Evolutionary conservation across 1,284 basidiomycete genomes (phyloP).

Genomic region (Ganoderma leucocontextum): DNA sequence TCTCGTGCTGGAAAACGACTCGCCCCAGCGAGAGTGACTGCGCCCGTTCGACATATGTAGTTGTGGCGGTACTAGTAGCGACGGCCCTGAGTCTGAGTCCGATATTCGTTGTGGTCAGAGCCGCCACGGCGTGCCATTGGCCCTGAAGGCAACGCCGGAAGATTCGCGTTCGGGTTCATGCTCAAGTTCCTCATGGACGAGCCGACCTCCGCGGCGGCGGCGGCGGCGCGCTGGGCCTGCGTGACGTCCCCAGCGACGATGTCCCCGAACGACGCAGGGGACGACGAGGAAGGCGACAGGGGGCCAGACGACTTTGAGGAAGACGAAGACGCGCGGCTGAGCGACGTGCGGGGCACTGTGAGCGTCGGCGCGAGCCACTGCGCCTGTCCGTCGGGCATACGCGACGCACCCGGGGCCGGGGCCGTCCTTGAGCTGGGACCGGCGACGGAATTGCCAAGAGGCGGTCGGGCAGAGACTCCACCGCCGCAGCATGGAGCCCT

Average conservation of each 20-base stretch:
- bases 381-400: conserved; percentile 6
- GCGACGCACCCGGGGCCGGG: not conserved
- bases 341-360: conserved; percentile 25
- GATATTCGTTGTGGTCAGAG: conserved; percentile 24
- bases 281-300: conserved; percentile 19
- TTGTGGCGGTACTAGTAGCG: not conserved
- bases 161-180: not conserved
- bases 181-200: conserved; percentile 23
- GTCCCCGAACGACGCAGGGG: conserved; percentile 18
- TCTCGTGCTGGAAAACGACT: no score
- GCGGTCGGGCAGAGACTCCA: conserved; percentile 4
- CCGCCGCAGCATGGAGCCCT: conserved; percentile 38
- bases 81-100: conserved; percentile 15
- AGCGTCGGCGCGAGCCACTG: conserved; percentile 23
- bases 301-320: conserved; percentile 32
- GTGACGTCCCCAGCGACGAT: not conserved
- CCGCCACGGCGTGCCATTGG: conserved; percentile 7
- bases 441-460: not conserved
- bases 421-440: not conserved
- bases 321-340: conserved; percentile 35
- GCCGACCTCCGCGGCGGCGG: conserved; percentile 2
- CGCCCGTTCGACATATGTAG: not conserved
- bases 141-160: conserved; percentile 4
- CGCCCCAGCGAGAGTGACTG: no score
- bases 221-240: not conserved